Evolutionary conservation across 495 filamentous ascomycete genomes (phyloP).

Genomic region (Talaromyces trachyspermus): DNA sequence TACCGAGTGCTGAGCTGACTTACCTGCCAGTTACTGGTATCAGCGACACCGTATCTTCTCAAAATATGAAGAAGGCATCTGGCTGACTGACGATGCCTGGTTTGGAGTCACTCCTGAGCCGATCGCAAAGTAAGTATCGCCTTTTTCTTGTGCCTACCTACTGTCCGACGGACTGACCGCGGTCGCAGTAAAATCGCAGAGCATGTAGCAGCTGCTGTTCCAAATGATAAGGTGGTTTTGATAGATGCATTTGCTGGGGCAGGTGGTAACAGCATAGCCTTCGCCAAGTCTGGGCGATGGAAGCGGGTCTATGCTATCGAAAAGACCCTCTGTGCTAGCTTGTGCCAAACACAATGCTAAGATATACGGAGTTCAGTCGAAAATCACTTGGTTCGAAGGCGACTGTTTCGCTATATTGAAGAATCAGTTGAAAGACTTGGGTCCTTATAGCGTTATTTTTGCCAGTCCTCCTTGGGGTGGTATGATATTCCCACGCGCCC

Average conservation of each 20-base stretch:
- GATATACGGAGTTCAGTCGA: slow-evolving; percentile 72
- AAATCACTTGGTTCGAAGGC: slow-evolving; percentile 77
- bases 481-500: too few relatives aligned
- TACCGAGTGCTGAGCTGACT: neutral
- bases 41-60: slow-evolving; percentile 82
- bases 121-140: slow-evolving; percentile 61
- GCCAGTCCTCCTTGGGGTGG: slow-evolving; percentile 94
- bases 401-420: slow-evolving; percentile 67
- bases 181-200: slow-evolving; percentile 63
- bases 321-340: slow-evolving; percentile 60
- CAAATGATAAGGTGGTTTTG: slow-evolving; percentile 49
- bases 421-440: slow-evolving; percentile 41
- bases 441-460: slow-evolving; percentile 61
- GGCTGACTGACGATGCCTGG: slow-evolving; percentile 88
- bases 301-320: slow-evolving; percentile 81
- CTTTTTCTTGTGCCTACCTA: neutral
- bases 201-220: slow-evolving; percentile 50
- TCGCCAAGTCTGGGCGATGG: slow-evolving; percentile 72
- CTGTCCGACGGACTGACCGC: slow-evolving; percentile 6
- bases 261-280: slow-evolving; percentile 92
- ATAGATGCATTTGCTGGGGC: slow-evolving; percentile 88
- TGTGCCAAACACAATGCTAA: slow-evolving; percentile 91
- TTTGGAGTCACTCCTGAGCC: slow-evolving; percentile 93
- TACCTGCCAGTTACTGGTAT: slow-evolving; percentile 59
- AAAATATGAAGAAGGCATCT: slow-evolving; percentile 74